Conservation (phyloP, 83 land plant genomes). For the Isoetes engelmannii region DNA sequence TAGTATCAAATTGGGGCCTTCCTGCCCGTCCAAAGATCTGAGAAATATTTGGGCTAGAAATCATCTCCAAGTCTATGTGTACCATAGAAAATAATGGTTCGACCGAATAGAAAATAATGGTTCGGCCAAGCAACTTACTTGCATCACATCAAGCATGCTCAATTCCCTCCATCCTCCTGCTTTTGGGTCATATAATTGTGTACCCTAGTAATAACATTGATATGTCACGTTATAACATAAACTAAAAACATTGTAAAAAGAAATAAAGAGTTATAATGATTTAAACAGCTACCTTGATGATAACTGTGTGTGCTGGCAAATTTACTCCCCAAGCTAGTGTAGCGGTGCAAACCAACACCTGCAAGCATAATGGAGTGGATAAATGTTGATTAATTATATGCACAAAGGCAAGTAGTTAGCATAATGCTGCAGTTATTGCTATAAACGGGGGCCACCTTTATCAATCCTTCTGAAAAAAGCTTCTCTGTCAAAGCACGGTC, state of each 20-base stretch:
- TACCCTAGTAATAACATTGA: constrained; percentile 49
- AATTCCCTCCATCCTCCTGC: constrained; percentile 97
- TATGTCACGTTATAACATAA: neutral
- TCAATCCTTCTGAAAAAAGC: constrained; percentile 77
- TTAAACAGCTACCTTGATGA: constrained; percentile 65
- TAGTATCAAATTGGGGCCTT: constrained; percentile 94
- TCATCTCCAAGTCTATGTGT: too few species aligned
- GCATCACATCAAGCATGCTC: constrained; percentile 99
- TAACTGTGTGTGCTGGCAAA: constrained; percentile 95
- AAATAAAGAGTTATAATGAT: neutral
- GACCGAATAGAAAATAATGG: neutral
- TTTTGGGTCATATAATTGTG: constrained; percentile 97
- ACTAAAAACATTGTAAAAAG: neutral
- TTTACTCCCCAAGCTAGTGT: constrained; percentile 99
- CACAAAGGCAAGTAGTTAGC: constrained; percentile 3
- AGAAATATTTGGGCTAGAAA: neutral
- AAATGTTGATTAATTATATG: neutral
- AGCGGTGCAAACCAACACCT: constrained; percentile 98
- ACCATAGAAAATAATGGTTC: too few species aligned
- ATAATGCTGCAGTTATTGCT: neutral
- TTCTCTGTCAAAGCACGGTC: constrained; percentile 88
- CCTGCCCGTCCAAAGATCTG: constrained; percentile 99
- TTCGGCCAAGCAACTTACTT: constrained; percentile 35
- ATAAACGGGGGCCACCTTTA: constrained; percentile 42
- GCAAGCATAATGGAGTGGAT: constrained; percentile 4